Conservation (phyloP, 225 moss, liverwort and hornwort genomes). For the Ulota crispa region DNA sequence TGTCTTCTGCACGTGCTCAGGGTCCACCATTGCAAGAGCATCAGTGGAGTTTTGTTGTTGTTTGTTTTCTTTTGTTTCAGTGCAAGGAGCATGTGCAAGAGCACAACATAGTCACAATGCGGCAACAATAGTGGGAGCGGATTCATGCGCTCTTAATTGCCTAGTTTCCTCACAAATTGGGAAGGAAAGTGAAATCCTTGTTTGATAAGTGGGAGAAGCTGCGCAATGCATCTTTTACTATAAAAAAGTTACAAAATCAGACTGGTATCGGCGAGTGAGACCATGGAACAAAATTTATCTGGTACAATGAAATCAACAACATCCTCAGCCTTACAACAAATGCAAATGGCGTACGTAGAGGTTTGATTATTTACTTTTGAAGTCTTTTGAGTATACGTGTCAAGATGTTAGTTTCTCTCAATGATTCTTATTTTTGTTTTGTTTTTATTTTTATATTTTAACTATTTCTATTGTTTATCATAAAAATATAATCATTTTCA, state of each 20-base stretch:
- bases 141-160: background rate
- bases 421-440: too few species aligned
- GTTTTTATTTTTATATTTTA: too few species aligned
- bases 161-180: background rate
- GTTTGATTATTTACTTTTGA: too few species aligned
- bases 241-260: background rate
- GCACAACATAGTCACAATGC: background rate
- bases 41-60: background rate
- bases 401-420: too few species aligned
- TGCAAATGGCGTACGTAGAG: too few species aligned
- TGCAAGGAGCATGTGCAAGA: background rate
- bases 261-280: background rate
- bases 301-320: background rate
- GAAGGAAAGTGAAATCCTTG: background rate
- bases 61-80: background rate
- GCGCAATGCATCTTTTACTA: background rate
- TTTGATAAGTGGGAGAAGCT: background rate
- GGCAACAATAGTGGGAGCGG: background rate
- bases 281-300: background rate
- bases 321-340: background rate
- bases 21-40: too few species aligned
- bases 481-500: too few species aligned
- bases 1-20: accelerated
- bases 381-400: too few species aligned
- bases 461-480: too few species aligned